Evolutionary conservation across 345 rosid species (phyloP).

Genomic region (Salix koriyanagi): DNA sequence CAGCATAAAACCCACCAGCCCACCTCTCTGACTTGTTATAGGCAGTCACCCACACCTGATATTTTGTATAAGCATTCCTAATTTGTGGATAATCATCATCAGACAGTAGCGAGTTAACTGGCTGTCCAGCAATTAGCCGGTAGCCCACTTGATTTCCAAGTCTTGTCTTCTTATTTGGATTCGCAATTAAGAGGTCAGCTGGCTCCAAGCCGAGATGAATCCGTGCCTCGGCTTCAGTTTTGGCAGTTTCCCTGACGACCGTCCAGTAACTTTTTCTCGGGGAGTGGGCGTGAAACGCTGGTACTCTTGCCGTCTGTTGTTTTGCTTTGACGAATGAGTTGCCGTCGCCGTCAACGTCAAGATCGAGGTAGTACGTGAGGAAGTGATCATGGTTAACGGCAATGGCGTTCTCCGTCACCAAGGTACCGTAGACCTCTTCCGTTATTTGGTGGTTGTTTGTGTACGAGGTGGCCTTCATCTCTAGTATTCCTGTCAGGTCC

Average conservation of each 20-base stretch:
- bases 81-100: conserved; percentile 68
- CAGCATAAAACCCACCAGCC: conserved; percentile 71
- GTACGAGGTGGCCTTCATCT: conserved; percentile 51
- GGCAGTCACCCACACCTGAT: conserved; percentile 73
- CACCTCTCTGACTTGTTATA: conserved; percentile 78
- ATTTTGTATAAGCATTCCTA: conserved; percentile 52
- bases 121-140: conserved; percentile 52
- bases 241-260: conserved; percentile 54
- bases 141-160: conserved; percentile 64
- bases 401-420: conserved; percentile 62
- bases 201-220: conserved; percentile 49
- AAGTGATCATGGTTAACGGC: conserved; percentile 75
- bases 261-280: conserved; percentile 74
- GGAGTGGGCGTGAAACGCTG: conserved; percentile 17
- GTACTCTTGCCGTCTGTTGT: conserved; percentile 34
- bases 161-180: conserved; percentile 54
- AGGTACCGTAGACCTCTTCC: conserved; percentile 45
- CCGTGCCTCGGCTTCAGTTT: conserved; percentile 60
- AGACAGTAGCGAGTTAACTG: conserved; percentile 41
- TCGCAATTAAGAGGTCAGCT: conserved; percentile 53
- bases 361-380: conserved; percentile 71
- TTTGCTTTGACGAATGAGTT: conserved; percentile 72
- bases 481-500: conserved; percentile 56
- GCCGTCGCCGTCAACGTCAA: conserved; percentile 59
- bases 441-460: conserved; percentile 41